Evolutionary conservation across 345 rosid species (phyloP).

Genomic region (Aquilaria malaccensis): DNA sequence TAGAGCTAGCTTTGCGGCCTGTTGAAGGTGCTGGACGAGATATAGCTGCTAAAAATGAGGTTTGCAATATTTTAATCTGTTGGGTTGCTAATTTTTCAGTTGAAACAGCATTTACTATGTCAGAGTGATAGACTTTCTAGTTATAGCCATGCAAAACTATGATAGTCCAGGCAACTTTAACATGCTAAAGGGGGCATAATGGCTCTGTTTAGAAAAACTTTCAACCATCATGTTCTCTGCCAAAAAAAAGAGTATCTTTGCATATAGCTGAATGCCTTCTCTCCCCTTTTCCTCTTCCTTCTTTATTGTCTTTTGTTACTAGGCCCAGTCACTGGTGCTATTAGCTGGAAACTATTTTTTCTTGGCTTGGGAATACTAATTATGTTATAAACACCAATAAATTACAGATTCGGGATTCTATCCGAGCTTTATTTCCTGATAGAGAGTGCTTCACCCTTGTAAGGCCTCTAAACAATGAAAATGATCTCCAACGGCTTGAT

Average conservation of each 20-base stretch:
- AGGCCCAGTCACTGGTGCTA: no score
- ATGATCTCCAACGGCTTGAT: slow-evolving; percentile 85
- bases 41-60: slow-evolving; percentile 92
- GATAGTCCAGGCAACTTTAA: background rate
- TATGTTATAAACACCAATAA: slow-evolving; percentile 4
- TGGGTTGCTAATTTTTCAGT: no score
- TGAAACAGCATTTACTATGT: no score
- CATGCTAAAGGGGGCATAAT: no score
- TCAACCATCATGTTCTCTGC: no score
- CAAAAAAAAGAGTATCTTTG: no score
- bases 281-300: no score
- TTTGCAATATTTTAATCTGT: slow-evolving; percentile 12
- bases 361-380: slow-evolving; percentile 16
- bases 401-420: slow-evolving; percentile 80
- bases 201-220: no score
- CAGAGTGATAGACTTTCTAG: no score
- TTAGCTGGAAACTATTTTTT: background rate
- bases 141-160: no score
- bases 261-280: no score
- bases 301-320: no score
- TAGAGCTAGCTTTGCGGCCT: slow-evolving; percentile 86
- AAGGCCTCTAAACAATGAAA: slow-evolving; percentile 84
- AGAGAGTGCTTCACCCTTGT: slow-evolving; percentile 92
- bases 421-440: slow-evolving; percentile 90
- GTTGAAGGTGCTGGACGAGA: slow-evolving; percentile 78